These are phyloP conservation scores for Chaetomidium leptoderma DNA, from an alignment of 495 filamentous ascomycete genomes.

Conservation along the genomic window DNA sequence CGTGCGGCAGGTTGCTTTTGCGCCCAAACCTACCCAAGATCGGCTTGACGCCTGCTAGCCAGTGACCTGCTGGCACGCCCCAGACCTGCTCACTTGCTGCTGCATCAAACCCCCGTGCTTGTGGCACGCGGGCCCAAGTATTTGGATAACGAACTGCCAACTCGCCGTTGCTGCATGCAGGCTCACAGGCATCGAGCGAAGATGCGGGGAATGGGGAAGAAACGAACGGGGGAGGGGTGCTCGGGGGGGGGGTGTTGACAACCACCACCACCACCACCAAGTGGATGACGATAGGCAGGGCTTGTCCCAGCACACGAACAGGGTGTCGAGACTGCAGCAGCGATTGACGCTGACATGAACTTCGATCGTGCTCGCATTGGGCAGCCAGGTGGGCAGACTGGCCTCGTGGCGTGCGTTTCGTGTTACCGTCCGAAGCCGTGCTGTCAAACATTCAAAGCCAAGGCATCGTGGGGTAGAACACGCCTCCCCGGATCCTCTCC, in stretches of 20 bases:
- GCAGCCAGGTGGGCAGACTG: neutral
- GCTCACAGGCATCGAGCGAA: neutral
- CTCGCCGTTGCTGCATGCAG: slow-evolving; percentile 11
- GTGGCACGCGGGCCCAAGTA: slow-evolving; percentile 15
- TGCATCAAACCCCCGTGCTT: slow-evolving; percentile 1
- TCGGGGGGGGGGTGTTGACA: neutral
- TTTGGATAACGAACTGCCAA: slow-evolving; percentile 18
- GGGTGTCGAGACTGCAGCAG: slow-evolving; percentile 5
- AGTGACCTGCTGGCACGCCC: slow-evolving; percentile 11
- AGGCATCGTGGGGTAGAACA: too few relatives aligned
- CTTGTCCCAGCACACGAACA: slow-evolving; percentile 10
- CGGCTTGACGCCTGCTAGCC: slow-evolving; percentile 13
- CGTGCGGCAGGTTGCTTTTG: slow-evolving; percentile 20
- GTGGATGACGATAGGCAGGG: slow-evolving; percentile 9
- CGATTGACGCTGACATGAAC: neutral
- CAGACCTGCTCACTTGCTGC: neutral
- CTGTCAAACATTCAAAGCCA: neutral
- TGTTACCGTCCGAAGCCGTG: too few relatives aligned
- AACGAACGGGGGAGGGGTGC: too few relatives aligned
- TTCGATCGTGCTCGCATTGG: neutral
- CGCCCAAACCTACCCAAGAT: slow-evolving; percentile 26
- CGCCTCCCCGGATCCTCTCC: too few relatives aligned
- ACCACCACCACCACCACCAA: neutral
- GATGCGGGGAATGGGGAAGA: slow-evolving; percentile 7
- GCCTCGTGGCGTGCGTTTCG: slow-evolving; percentile 8